Percentiles rank a stretch among this genome's conserved stretches.
phyloP scores from a whole-genome alignment of 768 basidiomycete genomes.

The Pisolithus microcarpus region DNA sequence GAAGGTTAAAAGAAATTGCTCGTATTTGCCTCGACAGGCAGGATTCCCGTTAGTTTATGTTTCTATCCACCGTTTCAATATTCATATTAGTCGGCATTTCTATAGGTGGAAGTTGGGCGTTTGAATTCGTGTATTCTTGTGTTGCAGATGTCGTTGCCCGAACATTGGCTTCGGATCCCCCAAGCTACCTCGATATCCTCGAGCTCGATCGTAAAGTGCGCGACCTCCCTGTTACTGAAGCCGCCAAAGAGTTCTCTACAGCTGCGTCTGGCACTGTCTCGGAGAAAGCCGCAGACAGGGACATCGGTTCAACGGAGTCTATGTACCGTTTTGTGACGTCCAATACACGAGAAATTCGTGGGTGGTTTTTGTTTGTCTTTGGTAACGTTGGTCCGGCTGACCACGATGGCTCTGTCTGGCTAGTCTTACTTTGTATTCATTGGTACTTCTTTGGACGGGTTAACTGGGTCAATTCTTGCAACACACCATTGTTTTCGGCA shows the following conservation, averaged over 20 bases:
- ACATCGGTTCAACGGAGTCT: conserved; percentile 16
- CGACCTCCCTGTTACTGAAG: conserved; percentile 52
- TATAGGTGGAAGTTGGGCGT: conserved; percentile 54
- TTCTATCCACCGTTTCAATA: neutral
- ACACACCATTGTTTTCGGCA: conserved; percentile 62
- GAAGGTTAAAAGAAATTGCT: conserved; percentile 3
- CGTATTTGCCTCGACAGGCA: conserved; percentile 15
- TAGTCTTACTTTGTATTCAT: conserved; percentile 58
- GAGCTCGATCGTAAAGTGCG: conserved; percentile 63
- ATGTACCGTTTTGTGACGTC: conserved; percentile 36
- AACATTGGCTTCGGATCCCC: conserved; percentile 58
- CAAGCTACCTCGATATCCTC: conserved; percentile 57
- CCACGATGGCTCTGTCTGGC: neutral
- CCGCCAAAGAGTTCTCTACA: conserved; percentile 32
- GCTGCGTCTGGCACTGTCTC: conserved; percentile 23
- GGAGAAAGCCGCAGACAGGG: conserved; percentile 5
- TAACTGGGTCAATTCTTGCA: too few relatives aligned
- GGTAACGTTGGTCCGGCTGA: conserved; percentile 1
- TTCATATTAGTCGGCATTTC: neutral
- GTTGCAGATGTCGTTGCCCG: conserved; percentile 56
- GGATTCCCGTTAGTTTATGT: conserved; percentile 21
- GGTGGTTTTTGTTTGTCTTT: conserved; percentile 10
- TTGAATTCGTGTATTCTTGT: conserved; percentile 58
- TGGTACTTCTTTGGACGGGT: conserved; percentile 63
- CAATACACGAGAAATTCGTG: conserved; percentile 31